phyloP scores from a whole-genome alignment of 768 basidiomycete genomes.

The Pleurotus djamor region DNA sequence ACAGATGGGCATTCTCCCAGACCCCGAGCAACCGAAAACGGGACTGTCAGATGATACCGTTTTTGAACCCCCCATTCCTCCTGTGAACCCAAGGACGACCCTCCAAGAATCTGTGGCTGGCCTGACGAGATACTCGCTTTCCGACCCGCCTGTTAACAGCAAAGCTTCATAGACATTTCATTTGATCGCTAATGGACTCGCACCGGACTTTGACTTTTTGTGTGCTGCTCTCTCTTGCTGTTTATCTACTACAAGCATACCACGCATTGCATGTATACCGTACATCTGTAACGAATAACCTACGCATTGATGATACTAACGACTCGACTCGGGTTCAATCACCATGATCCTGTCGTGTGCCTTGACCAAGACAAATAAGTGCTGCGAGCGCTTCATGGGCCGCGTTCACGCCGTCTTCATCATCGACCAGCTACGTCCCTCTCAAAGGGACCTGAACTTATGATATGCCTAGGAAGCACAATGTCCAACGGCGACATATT shows the following conservation, averaged over 20 bases:
- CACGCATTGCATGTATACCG: not conserved
- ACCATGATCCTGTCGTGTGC: not conserved
- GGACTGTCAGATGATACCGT: not conserved
- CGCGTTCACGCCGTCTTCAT: not conserved
- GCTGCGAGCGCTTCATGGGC: not conserved
- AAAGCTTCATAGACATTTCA: not conserved
- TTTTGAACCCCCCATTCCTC: not conserved
- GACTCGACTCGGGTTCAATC: not conserved
- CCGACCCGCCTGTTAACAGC: not conserved
- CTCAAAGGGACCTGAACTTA: constrained; percentile 17
- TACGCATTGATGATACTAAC: not conserved
- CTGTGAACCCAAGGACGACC: not conserved
- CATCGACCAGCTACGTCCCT: not conserved
- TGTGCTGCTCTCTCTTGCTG: too few relatives aligned
- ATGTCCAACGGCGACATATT: constrained; percentile 72
- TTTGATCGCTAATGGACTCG: not conserved
- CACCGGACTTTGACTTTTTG: not conserved
- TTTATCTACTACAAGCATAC: too few relatives aligned
- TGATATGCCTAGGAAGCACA: constrained; percentile 60
- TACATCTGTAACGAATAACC: not conserved
- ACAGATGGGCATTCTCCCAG: constrained; percentile 2
- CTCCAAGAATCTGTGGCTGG: not conserved
- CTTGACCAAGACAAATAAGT: not conserved
- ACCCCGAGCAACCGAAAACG: not conserved
- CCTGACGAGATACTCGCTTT: constrained; percentile 1